Evolutionary conservation across 352 stramenopile genomes (phyloP).

Genomic region (Pythium brachiatum): DNA sequence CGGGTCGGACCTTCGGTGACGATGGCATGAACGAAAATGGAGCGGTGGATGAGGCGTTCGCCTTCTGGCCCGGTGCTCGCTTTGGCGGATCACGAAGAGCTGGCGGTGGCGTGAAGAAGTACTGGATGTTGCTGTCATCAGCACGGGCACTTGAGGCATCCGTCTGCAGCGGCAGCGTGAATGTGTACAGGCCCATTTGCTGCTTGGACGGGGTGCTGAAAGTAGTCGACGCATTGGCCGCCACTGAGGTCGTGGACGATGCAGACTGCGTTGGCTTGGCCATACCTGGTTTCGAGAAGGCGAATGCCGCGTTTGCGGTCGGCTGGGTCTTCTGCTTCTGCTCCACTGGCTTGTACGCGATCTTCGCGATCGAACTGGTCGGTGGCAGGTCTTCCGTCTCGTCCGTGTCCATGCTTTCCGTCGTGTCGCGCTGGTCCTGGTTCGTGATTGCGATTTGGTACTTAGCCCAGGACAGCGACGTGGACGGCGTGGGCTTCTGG

Average conservation of each 20-base stretch:
- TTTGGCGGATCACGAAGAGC: conserved; percentile 58
- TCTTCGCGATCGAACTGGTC: conserved; percentile 47
- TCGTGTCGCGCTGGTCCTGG: conserved; percentile 13
- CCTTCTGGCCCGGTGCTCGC: conserved; percentile 30
- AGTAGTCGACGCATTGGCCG: neutral
- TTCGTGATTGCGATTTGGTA: conserved; percentile 69
- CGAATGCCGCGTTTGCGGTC: neutral
- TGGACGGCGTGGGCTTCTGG: conserved; percentile 71
- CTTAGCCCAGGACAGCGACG: conserved; percentile 82
- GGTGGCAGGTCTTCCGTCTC: conserved; percentile 47
- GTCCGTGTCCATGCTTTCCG: conserved; percentile 23
- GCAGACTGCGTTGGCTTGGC: neutral
- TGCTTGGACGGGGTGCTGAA: neutral
- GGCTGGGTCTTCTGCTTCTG: neutral
- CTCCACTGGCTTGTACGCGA: conserved; percentile 17
- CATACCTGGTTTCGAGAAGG: conserved; percentile 12
- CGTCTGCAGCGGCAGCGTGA: conserved; percentile 39
- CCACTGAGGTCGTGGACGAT: neutral
- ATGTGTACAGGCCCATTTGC: conserved; percentile 40
- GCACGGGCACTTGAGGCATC: conserved; percentile 20
- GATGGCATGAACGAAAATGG: conserved; percentile 68
- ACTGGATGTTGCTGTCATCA: conserved; percentile 45
- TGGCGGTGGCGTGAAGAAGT: conserved; percentile 63
- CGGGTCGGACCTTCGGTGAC: conserved; percentile 51
- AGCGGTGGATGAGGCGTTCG: conserved; percentile 23